Conservation (phyloP, 768 basidiomycete genomes). For the Boletus pseudopeckii region DNA sequence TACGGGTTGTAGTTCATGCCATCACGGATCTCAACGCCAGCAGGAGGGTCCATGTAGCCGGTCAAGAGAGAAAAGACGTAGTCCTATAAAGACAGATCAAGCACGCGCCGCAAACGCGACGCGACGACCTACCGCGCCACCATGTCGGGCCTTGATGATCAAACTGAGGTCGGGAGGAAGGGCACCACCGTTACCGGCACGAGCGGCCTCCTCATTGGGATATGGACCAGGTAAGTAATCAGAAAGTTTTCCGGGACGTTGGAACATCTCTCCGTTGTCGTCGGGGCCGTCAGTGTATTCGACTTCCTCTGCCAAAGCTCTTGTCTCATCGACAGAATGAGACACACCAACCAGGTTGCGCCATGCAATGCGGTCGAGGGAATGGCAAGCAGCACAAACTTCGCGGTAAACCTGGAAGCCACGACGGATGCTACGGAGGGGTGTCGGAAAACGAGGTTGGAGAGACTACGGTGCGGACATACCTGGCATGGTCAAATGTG, state of each 20-base stretch:
- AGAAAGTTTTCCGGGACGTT: slow-evolving; percentile 95
- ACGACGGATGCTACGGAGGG: slow-evolving; percentile 72
- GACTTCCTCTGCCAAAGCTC: slow-evolving; percentile 91
- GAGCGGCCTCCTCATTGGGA: slow-evolving; percentile 96
- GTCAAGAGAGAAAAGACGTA: slow-evolving; percentile 97
- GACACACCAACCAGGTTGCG: slow-evolving; percentile 98
- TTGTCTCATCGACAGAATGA: slow-evolving; percentile 88
- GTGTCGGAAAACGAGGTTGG: slow-evolving; percentile 10
- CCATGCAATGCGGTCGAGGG: slow-evolving; percentile 99
- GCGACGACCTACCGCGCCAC: slow-evolving; percentile 72
- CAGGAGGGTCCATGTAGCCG: slow-evolving; percentile 94
- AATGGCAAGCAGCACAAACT: slow-evolving; percentile 98
- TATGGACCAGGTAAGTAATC: slow-evolving; percentile 96
- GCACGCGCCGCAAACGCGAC: not conserved
- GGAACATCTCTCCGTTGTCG: slow-evolving; percentile 96
- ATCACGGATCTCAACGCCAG: slow-evolving; percentile 91
- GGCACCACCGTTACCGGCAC: slow-evolving; percentile 91
- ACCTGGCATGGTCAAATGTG: slow-evolving; percentile 97
- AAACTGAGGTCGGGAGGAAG: slow-evolving; percentile 96
- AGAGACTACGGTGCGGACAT: slow-evolving; percentile 31
- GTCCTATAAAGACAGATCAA: slow-evolving; percentile 52
- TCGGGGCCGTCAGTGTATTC: slow-evolving; percentile 97
- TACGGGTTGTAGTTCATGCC: slow-evolving; percentile 99
- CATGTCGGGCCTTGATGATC: slow-evolving; percentile 97
- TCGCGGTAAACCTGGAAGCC: slow-evolving; percentile 98